These are phyloP conservation scores for Cicer chorassanicum DNA, from an alignment of 306 rosid genomes.

Conservation along the genomic window DNA sequence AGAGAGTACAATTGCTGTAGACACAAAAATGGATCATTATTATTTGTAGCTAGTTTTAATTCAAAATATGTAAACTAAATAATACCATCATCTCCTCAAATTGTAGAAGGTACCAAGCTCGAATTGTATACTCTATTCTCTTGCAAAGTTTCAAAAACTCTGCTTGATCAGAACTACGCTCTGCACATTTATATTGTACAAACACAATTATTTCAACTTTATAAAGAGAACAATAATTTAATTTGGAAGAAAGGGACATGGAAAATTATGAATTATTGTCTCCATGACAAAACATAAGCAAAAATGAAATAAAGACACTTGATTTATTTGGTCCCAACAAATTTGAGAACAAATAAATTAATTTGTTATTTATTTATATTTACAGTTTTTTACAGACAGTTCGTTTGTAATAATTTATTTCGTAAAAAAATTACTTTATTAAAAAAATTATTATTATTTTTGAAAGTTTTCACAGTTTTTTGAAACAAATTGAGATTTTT, in stretches of 20 bases:
- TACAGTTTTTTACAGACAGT: no score
- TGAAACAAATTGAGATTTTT: no score
- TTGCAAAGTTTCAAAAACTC: conserved; percentile 88
- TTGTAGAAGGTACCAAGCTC: conserved; percentile 94
- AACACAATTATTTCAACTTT: conserved; percentile 36
- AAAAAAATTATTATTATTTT: no score
- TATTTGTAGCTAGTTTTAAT: background rate
- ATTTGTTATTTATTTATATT: no score
- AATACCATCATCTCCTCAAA: conserved; percentile 96
- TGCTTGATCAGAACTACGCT: conserved; percentile 64
- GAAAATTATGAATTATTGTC: background rate
- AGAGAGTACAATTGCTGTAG: conserved; percentile 85
- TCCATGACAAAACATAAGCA: no score
- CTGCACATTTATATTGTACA: conserved; percentile 46
- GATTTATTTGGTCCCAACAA: no score
- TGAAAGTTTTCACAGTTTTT: no score
- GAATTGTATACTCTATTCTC: conserved; percentile 88
- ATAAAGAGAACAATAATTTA: background rate
- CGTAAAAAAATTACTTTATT: no score
- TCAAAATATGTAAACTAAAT: conserved; percentile 8
- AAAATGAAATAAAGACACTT: no score
- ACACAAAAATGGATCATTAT: conserved; percentile 36
- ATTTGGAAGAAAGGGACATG: background rate
- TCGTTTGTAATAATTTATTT: no score
- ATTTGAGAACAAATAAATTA: no score